A percentile compares a stretch with the other conserved stretches of the same genome.
These are phyloP conservation scores for Jatropha podagrica DNA, from an alignment of 441 rosid genomes.

Conservation along the genomic window DNA sequence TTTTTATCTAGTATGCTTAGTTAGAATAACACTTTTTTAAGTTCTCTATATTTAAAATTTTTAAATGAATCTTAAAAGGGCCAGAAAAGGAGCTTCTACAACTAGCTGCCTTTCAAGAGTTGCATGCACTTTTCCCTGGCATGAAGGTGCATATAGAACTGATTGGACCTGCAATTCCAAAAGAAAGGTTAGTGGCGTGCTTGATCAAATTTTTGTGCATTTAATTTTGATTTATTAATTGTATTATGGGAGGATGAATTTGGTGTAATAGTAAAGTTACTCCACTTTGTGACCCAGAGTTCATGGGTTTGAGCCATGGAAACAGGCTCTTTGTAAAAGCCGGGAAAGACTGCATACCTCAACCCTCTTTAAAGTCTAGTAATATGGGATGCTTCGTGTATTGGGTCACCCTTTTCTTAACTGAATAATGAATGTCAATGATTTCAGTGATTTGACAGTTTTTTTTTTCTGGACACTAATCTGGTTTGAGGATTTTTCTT, in stretches of 20 bases:
- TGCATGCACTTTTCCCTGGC: slow-evolving; percentile 75
- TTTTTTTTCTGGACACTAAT: background rate
- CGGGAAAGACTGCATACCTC: too few species aligned
- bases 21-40: background rate
- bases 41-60: slow-evolving; percentile 7
- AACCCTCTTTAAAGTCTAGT: too few species aligned
- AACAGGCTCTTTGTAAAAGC: too few species aligned
- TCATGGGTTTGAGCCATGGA: too few species aligned
- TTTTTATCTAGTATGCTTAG: background rate
- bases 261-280: background rate
- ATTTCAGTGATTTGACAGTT: too few species aligned
- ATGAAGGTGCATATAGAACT: slow-evolving; percentile 51
- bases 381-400: too few species aligned
- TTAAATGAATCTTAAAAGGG: slow-evolving; percentile 49
- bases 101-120: slow-evolving; percentile 77
- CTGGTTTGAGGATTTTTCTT: background rate
- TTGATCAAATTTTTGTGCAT: slow-evolving; percentile 18
- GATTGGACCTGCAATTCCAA: slow-evolving; percentile 85
- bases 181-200: slow-evolving; percentile 46
- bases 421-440: too few species aligned
- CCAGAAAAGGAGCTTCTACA: slow-evolving; percentile 91
- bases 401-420: too few species aligned
- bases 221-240: background rate
- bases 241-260: background rate
- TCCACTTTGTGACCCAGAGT: too few species aligned